These are phyloP conservation scores for Spathaspora arborariae DNA, from an alignment of 805 yeast species.

Conservation along the genomic window DNA sequence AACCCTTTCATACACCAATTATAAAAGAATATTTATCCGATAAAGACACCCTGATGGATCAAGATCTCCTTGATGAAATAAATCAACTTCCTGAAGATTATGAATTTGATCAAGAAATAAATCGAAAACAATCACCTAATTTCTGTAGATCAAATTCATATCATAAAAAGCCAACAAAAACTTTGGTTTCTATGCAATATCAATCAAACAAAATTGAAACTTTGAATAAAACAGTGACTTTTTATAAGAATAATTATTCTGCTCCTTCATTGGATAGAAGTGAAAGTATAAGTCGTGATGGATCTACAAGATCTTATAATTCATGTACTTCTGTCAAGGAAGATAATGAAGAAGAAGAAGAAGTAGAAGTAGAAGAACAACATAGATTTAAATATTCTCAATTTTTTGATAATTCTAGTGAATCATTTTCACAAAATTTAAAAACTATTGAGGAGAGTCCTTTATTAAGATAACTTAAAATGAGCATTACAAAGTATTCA, in stretches of 20 bases:
- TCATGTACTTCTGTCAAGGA: conserved; percentile 26
- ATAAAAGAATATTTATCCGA: conserved; percentile 5
- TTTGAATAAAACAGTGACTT: conserved; percentile 38
- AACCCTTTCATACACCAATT: conserved; percentile 6
- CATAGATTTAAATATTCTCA: neutral
- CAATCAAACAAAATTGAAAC: conserved; percentile 35
- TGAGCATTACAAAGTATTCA: no score
- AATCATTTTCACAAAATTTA: conserved; percentile 8
- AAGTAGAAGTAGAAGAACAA: neutral
- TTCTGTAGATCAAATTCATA: conserved; percentile 36
- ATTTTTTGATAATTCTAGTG: neutral
- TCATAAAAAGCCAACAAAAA: conserved; percentile 32
- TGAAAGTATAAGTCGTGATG: conserved; percentile 23
- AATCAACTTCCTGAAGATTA: conserved; percentile 35
- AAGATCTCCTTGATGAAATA: conserved; percentile 33
- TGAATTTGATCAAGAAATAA: conserved; percentile 28
- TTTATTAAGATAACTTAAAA: neutral
- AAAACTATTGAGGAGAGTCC: conserved; percentile 20
- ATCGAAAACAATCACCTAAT: conserved; percentile 1
- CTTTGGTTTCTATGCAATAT: conserved; percentile 17
- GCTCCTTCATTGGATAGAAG: conserved; percentile 15
- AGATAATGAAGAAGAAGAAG: conserved; percentile 8
- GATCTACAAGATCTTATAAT: conserved; percentile 25
- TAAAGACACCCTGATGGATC: conserved; percentile 15
- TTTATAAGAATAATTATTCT: conserved; percentile 27